Evolutionary conservation across 2,329 filamentous ascomycete genomes (phyloP), one percentile per base, ranked within the genome.

Genomic region (Byssoonygena ceratinophila): DNA sequence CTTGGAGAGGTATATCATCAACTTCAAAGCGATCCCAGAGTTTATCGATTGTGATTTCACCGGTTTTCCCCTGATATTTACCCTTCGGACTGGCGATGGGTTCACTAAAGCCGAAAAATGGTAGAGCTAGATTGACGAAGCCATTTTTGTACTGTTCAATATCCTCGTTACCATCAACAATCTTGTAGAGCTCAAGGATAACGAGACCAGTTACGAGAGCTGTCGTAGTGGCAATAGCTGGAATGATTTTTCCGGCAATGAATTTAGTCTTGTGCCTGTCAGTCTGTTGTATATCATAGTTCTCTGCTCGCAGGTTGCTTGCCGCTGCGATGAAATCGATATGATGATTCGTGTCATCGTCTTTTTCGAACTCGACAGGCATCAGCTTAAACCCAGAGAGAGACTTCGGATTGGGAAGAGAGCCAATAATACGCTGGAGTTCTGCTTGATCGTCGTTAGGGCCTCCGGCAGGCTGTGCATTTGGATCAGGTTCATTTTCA

Each of bases 61-160:
- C 84, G 64, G 85, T 86, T 49, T 83, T 84, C 20, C 88, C 85
- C 65, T 82, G 75, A 73, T 97, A 98, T 63, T 81, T 87, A 58
- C 91, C 87, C 78, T 96, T 97, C 27, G 90, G 88, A 61, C 88
- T 95, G 4, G 83, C 83, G 61, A 98, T 94, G 1, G 92, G 92
- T 72, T 98, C 92, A 64, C 88, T 94, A 79, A 98, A 98, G 36
- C 91, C 91, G 61, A 98, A 95, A 79, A 98, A 97, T 0, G 92
- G 92, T 58, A 98, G 74, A 1, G 92, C 92, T 60, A 98, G 74
- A 73, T 98, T 98, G 72, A 97, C 78, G 70, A 98, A 98, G 14
- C 92, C 92, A 66, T 98, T 98, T 80, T 97, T 97, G 82, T 94
- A 98, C 71, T 97, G 87, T 73, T 97, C 92, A 59, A 96, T 84